Conservation (phyloP, 331 rosid genomes). For the Acacia concinna region DNA sequence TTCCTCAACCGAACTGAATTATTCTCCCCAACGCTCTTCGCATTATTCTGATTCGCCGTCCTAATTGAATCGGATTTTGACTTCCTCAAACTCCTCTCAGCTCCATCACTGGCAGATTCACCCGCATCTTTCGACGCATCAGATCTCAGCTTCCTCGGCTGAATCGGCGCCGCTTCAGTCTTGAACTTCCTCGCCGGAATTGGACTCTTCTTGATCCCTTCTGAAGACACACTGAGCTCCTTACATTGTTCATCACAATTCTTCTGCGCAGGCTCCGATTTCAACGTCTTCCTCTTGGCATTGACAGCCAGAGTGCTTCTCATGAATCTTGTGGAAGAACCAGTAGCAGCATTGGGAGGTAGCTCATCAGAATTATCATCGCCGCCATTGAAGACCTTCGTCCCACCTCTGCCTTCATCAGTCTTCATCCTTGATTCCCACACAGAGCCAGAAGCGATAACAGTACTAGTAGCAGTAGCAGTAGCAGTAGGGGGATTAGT, state of each 20-base stretch:
- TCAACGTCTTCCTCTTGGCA: constrained; percentile 80
- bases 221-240: constrained; percentile 44
- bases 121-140: constrained; percentile 28
- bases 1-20: constrained; percentile 39
- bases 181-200: constrained; percentile 49
- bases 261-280: constrained; percentile 41
- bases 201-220: constrained; percentile 58
- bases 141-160: constrained; percentile 52
- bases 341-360: constrained; percentile 15
- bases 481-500: background rate
- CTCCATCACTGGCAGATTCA: constrained; percentile 27
- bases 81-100: constrained; percentile 46
- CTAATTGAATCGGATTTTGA: constrained; percentile 49
- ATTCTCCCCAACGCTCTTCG: constrained; percentile 21
- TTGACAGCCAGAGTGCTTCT: constrained; percentile 34
- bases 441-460: constrained; percentile 57
- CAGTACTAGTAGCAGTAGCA: constrained; percentile 9
- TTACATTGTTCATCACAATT: constrained; percentile 48
- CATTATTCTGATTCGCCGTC: background rate
- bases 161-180: constrained; percentile 47
- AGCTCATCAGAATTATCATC: constrained; percentile 40
- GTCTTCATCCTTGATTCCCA: constrained; percentile 78
- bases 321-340: constrained; percentile 30
- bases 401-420: constrained; percentile 64
- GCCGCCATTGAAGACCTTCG: constrained; percentile 66